Percentiles rank a stretch among this genome's conserved stretches.
phyloP scores from a whole-genome alignment of 208 protist species.

The Angomonas ambiguus region DNA sequence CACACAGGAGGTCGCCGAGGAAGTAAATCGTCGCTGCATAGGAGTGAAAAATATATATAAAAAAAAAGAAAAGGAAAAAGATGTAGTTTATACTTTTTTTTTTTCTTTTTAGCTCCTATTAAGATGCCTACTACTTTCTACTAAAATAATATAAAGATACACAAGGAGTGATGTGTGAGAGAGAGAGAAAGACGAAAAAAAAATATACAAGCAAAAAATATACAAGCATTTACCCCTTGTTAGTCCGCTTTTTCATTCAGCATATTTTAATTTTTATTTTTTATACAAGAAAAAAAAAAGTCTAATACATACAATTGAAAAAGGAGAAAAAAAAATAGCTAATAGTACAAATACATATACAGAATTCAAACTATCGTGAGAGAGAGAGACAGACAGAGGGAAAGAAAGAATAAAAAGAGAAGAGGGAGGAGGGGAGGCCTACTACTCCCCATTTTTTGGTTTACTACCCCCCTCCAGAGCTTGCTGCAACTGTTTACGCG shows the following conservation, averaged over 20 bases:
- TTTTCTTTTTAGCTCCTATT: not conserved
- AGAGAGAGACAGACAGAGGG: constrained; percentile 18
- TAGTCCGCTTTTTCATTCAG: no score
- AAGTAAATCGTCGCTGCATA: constrained; percentile 11
- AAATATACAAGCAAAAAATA: no score
- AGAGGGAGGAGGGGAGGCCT: not conserved
- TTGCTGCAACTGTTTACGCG: constrained; percentile 21
- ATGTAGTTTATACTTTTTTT: not conserved
- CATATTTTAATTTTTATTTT: not conserved
- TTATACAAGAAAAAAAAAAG: constrained; percentile 4
- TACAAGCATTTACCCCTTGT: no score
- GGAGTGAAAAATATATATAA: not conserved
- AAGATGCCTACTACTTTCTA: no score
- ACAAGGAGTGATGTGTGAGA: not conserved
- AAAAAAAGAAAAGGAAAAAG: not conserved
- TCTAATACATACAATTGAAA: not conserved
- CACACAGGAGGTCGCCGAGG: constrained; percentile 13
- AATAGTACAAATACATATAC: no score
- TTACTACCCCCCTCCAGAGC: constrained; percentile 6
- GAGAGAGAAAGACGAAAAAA: constrained; percentile 7
- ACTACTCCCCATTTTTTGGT: not conserved
- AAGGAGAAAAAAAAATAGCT: constrained; percentile 2
- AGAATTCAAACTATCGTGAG: no score
- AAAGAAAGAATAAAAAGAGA: constrained; percentile 13
- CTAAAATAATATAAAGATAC: not conserved